These are phyloP conservation scores for Delitschia confertaspora DNA, from an alignment of 495 filamentous ascomycete species.

Conservation along the genomic window DNA sequence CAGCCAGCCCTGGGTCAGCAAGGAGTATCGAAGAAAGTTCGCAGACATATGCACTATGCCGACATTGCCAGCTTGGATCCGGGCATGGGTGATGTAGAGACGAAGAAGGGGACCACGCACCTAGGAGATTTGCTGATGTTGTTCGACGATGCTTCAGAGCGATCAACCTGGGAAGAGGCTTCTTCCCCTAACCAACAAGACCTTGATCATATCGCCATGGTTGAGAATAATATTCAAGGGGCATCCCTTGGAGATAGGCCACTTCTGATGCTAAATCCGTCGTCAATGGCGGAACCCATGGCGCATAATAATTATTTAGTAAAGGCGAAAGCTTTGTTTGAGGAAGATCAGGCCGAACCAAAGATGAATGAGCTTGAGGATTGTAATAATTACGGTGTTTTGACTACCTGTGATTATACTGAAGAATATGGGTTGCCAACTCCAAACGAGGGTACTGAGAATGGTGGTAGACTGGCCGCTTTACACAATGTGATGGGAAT, in stretches of 20 bases:
- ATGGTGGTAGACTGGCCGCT: too few relatives aligned
- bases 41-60: conserved; percentile 3
- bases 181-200: neutral
- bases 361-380: too few relatives aligned
- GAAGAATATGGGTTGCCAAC: too few relatives aligned
- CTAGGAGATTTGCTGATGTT: conserved; percentile 36
- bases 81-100: conserved; percentile 15
- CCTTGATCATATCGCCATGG: neutral
- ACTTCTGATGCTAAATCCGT: neutral
- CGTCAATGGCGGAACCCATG: too few relatives aligned
- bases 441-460: too few relatives aligned
- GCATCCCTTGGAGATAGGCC: neutral
- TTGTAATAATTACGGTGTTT: too few relatives aligned
- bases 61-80: neutral
- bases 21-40: neutral
- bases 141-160: conserved; percentile 22
- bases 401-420: too few relatives aligned
- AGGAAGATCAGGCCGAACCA: too few relatives aligned
- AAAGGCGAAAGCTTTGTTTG: too few relatives aligned
- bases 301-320: too few relatives aligned
- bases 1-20: neutral
- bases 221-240: neutral
- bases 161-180: neutral
- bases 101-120: conserved; percentile 28
- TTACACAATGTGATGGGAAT: too few relatives aligned